phyloP scores from a whole-genome alignment of 2,329 filamentous ascomycete species.

The Fusarium lyarnte region DNA sequence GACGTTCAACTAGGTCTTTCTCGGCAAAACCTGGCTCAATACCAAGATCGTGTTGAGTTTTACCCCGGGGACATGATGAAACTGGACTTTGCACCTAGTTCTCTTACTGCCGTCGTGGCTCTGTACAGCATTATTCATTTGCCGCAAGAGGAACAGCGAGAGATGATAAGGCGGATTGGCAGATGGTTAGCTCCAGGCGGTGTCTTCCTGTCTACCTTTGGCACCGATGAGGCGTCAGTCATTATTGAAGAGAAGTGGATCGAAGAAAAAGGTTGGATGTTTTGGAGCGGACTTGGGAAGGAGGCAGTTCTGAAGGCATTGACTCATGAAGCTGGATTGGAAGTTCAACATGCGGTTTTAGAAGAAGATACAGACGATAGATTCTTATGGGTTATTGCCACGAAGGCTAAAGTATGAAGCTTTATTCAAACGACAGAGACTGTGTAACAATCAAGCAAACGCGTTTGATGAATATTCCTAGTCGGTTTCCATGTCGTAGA shows the following conservation, averaged over 20 bases:
- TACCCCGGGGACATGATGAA: conserved; percentile 14
- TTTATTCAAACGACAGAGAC: accelerated
- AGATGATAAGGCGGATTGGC: background rate
- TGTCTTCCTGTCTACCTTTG: conserved; percentile 2
- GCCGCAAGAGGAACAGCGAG: conserved; percentile 2
- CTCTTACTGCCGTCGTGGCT: conserved; percentile 5
- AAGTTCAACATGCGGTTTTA: background rate
- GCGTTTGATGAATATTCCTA: no score
- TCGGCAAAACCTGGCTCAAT: background rate
- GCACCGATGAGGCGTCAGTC: background rate
- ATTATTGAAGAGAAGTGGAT: background rate
- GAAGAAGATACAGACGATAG: conserved; percentile 9
- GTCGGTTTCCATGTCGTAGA: no score
- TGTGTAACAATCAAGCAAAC: background rate
- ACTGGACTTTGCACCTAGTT: background rate
- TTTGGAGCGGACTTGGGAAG: conserved; percentile 15
- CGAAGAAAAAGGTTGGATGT: conserved; percentile 22
- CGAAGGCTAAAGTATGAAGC: background rate
- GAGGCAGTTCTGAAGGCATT: background rate
- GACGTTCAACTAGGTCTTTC: conserved; percentile 7
- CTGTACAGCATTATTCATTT: conserved; percentile 27
- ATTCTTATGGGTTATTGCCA: background rate
- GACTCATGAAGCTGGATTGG: background rate
- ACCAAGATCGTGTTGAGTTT: background rate
- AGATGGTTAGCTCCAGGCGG: conserved; percentile 18